Percentiles rank a stretch among this genome's conserved stretches.
Conservation (phyloP, 805 yeast species). For the Hanseniaspora nectarophila region DNA sequence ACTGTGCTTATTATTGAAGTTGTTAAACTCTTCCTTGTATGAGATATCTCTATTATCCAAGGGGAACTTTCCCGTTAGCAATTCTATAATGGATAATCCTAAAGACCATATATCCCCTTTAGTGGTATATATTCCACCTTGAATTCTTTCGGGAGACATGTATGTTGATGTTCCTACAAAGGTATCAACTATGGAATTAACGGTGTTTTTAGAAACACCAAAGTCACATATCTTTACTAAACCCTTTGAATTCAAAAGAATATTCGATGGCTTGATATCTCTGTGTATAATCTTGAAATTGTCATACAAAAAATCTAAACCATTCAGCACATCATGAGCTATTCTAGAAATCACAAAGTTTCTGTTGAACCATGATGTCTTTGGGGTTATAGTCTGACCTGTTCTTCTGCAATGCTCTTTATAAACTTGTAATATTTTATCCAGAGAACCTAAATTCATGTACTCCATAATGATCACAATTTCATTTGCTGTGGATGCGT, state of each 20-base stretch:
- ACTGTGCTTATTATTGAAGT: background rate
- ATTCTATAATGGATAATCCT: slow-evolving; percentile 79
- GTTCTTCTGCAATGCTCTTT: slow-evolving; percentile 39
- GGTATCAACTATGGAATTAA: slow-evolving; percentile 90
- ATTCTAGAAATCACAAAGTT: slow-evolving; percentile 61
- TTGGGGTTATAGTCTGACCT: slow-evolving; percentile 14
- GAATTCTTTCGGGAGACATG: slow-evolving; percentile 96
- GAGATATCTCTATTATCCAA: slow-evolving; percentile 27
- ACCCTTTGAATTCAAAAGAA: slow-evolving; percentile 74
- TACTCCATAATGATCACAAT: slow-evolving; percentile 91
- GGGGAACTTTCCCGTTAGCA: slow-evolving; percentile 76
- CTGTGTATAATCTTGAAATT: slow-evolving; percentile 84
- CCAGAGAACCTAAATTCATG: slow-evolving; percentile 88
- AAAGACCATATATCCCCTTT: slow-evolving; percentile 96
- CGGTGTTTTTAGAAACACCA: slow-evolving; percentile 86
- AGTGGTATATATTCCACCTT: slow-evolving; percentile 86
- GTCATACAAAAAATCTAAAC: slow-evolving; percentile 69
- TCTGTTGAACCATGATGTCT: slow-evolving; percentile 32
- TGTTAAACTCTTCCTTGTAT: background rate
- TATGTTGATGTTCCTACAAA: slow-evolving; percentile 97
- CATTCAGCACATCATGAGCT: slow-evolving; percentile 64
- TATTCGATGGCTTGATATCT: slow-evolving; percentile 93
- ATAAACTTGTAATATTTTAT: slow-evolving; percentile 50
- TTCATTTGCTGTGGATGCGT: slow-evolving; percentile 35
- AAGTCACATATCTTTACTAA: slow-evolving; percentile 88